Evolutionary conservation across 2,329 filamentous ascomycete genomes (phyloP).

Genomic region (Stagonosporopsis rhizophila): DNA sequence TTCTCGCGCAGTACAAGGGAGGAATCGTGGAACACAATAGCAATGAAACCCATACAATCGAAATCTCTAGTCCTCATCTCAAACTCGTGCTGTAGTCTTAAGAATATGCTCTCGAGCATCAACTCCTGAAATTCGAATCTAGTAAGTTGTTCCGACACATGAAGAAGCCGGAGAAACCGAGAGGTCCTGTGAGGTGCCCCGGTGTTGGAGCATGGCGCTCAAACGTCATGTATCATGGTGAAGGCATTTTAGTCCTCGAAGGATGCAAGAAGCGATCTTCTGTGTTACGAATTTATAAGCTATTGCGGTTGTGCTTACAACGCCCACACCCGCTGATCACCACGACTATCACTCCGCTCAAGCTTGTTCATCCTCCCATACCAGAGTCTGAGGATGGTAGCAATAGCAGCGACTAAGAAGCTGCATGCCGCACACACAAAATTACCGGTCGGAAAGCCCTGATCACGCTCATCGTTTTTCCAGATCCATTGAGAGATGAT

Average conservation of each 20-base stretch:
- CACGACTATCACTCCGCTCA: slow-evolving; percentile 25
- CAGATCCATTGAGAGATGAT: slow-evolving; percentile 54
- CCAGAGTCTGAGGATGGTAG: slow-evolving; percentile 31
- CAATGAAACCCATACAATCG: no score
- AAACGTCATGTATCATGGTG: background rate
- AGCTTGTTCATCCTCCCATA: slow-evolving; percentile 39
- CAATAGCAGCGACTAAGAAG: slow-evolving; percentile 40
- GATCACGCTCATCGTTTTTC: slow-evolving; percentile 37
- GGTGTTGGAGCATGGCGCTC: background rate
- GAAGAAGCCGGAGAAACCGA: background rate
- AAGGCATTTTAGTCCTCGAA: no score
- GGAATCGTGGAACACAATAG: no score
- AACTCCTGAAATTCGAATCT: no score
- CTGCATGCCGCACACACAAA: slow-evolving; percentile 51
- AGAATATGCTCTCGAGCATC: no score
- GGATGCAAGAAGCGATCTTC: no score
- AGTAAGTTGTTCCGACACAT: background rate
- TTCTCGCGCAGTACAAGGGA: background rate
- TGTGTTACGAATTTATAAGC: no score
- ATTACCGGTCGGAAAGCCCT: slow-evolving; percentile 51
- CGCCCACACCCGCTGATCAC: slow-evolving; percentile 32
- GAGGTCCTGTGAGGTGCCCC: background rate
- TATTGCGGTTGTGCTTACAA: background rate
- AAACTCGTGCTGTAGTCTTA: no score
- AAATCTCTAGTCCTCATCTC: no score